phyloP scores from a whole-genome alignment of 169 alveolate species.

The Sarcocystis neurona region DNA sequence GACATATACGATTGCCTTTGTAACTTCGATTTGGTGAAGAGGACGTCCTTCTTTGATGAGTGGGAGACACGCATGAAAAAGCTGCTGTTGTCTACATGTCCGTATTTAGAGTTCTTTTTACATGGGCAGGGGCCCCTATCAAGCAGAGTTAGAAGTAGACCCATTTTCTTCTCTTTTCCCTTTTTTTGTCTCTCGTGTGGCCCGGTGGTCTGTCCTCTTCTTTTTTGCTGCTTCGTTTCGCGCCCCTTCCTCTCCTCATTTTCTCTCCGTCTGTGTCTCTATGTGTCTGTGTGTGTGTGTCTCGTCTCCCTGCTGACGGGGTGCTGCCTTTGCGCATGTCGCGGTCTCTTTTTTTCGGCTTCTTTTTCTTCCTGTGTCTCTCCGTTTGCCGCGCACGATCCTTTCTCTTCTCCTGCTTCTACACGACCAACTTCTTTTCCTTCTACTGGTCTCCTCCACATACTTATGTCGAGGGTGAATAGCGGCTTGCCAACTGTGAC shows the following conservation, averaged over 20 bases:
- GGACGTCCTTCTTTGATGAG: too few relatives aligned
- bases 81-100: too few relatives aligned
- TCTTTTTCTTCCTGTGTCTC: background rate
- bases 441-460: too few relatives aligned
- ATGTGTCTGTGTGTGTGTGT: background rate
- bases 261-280: background rate
- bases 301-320: background rate
- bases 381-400: background rate
- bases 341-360: background rate
- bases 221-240: background rate
- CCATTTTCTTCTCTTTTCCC: too few relatives aligned
- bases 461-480: slow-evolving; percentile 82
- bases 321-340: background rate
- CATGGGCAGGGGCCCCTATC: too few relatives aligned
- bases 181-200: background rate
- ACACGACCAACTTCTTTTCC: too few relatives aligned
- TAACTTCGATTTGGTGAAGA: too few relatives aligned
- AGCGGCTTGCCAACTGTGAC: slow-evolving; percentile 87
- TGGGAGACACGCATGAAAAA: too few relatives aligned
- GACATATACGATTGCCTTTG: too few relatives aligned
- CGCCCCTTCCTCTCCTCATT: background rate
- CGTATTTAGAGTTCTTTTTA: too few relatives aligned
- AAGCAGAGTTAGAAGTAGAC: too few relatives aligned
- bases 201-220: background rate
- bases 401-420: background rate